Evolutionary conservation across 2,329 filamentous ascomycete genomes (phyloP), one percentile per base, ranked within the genome.

Genomic region (Sporothrix globosa): DNA sequence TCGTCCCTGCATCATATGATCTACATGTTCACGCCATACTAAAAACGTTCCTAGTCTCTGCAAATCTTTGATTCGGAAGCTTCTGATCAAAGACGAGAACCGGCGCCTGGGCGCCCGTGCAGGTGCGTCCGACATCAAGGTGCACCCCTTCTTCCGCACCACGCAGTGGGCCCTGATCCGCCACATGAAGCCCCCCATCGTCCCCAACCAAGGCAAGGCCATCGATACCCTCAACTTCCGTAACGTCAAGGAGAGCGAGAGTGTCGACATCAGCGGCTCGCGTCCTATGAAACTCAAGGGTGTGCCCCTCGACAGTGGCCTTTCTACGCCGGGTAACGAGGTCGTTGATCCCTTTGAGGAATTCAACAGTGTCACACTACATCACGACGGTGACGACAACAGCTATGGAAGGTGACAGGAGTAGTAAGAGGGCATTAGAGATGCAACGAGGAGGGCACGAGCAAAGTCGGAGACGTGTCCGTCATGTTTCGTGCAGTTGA

Each of bases 21-120:
- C 70, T 41, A 30, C 52, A 46, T 27, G 48, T 58, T 41, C n/a
- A 1, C 2, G n/a, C 7, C 10, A 46, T 69, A 67, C 71, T 72
- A 70, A 76, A 63, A 2, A 17, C 56, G 6, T 46, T 10, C 10
- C 2, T 73, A 97, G 95, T 78, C 87, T 97, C 61, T 99, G 96
- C 85, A 99, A 99, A 82, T 96, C 92, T 4, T 83, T 99, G 73
- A 97, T 99, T 78, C 89, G 96, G 74, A 99, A 99, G 82, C 87
- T 99, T 17, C 86, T 99, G 58, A 98, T 98, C 85, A 99, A 99
- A 81, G 96, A 99, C 76, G 96, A 99, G 81, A 93, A 95, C 72
- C 91, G 94, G 73, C 91, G 96, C 72, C 87, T 99, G 56, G 96
- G 96, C 72, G 96, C 96, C 65, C 91, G 96, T 73, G 96, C 96